phyloP scores from a whole-genome alignment of 257 asterid genomes.

The Prunella vulgaris region DNA sequence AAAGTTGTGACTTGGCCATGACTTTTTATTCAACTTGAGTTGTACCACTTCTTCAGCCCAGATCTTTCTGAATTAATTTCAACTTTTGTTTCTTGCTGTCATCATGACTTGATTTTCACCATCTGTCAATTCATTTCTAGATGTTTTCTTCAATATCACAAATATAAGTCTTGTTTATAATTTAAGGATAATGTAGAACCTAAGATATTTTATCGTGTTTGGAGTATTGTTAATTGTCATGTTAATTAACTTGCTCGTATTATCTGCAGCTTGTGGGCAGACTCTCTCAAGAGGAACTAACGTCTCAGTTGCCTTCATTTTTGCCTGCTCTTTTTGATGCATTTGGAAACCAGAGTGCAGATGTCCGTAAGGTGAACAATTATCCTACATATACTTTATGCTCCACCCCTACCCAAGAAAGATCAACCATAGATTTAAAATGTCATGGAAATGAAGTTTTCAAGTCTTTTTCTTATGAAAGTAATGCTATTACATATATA shows the following conservation, averaged over 20 bases:
- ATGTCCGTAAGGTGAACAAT: conserved; percentile 83
- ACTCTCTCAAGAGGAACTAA: conserved; percentile 86
- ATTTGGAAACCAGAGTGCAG: conserved; percentile 96
- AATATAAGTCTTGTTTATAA: not conserved
- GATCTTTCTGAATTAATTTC: not conserved
- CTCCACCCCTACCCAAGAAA: not conserved
- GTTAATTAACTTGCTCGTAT: conserved; percentile 1
- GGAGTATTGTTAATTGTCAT: conserved; percentile 12
- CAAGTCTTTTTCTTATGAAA: not conserved
- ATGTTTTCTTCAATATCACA: not conserved
- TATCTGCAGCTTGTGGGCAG: conserved; percentile 82
- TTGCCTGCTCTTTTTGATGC: conserved; percentile 97
- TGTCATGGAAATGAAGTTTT: not conserved
- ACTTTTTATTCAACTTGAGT: too few species aligned
- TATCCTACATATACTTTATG: not conserved
- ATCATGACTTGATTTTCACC: not conserved
- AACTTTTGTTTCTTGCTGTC: not conserved
- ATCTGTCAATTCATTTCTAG: not conserved
- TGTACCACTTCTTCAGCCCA: too few species aligned
- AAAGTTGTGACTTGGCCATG: too few species aligned
- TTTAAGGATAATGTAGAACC: not conserved
- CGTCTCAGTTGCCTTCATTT: conserved; percentile 80
- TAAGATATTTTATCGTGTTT: conserved; percentile 6
- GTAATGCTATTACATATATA: not conserved
- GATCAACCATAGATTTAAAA: not conserved